Percentiles rank a stretch among this genome's conserved stretches.
phyloP scores from a whole-genome alignment of 805 yeast genomes.

The Metschnikowia borealis region DNA sequence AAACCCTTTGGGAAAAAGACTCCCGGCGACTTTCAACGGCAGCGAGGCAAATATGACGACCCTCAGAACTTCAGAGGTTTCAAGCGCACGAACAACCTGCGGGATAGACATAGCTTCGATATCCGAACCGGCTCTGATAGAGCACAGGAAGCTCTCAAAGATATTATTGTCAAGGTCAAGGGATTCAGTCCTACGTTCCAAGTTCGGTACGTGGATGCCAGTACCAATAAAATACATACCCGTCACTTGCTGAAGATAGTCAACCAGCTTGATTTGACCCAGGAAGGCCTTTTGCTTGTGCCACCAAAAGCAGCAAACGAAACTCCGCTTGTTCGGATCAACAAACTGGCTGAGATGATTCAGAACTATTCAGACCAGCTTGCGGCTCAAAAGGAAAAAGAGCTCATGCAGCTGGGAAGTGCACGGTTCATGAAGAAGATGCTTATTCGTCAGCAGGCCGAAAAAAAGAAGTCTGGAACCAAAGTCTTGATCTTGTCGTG shows the following conservation, averaged over 20 bases:
- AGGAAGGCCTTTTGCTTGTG: constrained; percentile 24
- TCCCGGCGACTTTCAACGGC: background rate
- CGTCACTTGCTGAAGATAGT: constrained; percentile 30
- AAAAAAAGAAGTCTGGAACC: constrained; percentile 36
- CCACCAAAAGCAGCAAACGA: constrained; percentile 17
- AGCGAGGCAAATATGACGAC: background rate
- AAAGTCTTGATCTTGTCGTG: constrained; percentile 51
- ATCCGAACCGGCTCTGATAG: constrained; percentile 25
- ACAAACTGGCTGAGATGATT: constrained; percentile 30
- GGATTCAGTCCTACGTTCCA: constrained; percentile 16
- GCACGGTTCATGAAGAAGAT: constrained; percentile 26
- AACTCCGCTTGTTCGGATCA: constrained; percentile 27
- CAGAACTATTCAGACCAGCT: constrained; percentile 27
- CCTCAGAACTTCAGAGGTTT: background rate
- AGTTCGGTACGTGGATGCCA: constrained; percentile 27
- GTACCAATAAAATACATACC: constrained; percentile 19
- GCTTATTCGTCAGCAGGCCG: constrained; percentile 27
- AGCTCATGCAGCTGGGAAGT: constrained; percentile 33
- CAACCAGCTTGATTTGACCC: constrained; percentile 25
- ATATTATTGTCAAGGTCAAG: constrained; percentile 23
- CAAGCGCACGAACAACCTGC: background rate
- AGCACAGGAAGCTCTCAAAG: constrained; percentile 25
- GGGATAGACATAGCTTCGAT: constrained; percentile 15
- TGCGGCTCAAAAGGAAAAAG: constrained; percentile 29
- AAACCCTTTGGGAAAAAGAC: background rate